Evolutionary conservation across 306 rosid genomes (phyloP).

Genomic region (Albizia julibrissin): DNA sequence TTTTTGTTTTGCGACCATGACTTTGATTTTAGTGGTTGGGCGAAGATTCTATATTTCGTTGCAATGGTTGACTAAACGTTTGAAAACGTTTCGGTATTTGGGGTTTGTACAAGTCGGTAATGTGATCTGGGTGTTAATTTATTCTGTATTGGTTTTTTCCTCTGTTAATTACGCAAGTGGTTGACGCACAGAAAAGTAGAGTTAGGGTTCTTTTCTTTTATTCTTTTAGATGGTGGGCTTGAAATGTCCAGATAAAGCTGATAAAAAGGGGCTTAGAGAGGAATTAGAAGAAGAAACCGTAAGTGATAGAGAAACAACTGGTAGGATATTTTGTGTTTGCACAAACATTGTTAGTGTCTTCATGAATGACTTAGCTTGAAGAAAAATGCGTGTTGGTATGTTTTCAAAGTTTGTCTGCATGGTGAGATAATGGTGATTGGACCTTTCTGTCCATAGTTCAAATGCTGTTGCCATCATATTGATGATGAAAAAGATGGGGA

Average conservation of each 20-base stretch:
- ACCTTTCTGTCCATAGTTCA: background rate
- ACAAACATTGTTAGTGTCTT: background rate
- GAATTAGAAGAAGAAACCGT: background rate
- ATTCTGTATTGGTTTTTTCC: background rate
- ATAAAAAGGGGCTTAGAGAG: background rate
- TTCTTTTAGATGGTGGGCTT: background rate
- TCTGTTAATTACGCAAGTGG: background rate
- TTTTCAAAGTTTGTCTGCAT: background rate
- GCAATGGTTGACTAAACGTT: background rate
- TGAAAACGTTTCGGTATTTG: background rate
- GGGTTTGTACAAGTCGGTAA: background rate
- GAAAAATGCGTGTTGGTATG: background rate
- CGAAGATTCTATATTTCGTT: background rate
- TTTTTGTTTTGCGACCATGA: background rate
- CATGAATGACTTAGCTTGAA: background rate
- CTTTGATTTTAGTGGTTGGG: background rate
- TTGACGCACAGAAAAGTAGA: slow-evolving; percentile 10
- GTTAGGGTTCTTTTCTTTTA: slow-evolving; percentile 11
- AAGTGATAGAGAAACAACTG: background rate
- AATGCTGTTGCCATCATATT: background rate
- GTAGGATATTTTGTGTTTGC: background rate
- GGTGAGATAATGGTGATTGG: background rate
- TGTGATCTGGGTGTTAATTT: background rate
- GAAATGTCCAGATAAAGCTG: background rate
- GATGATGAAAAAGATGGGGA: background rate